A percentile compares a stretch with the other conserved stretches of the same genome.
phyloP scores from a whole-genome alignment of 1,284 basidiomycete genomes.

The Gymnopus androsaceus region DNA sequence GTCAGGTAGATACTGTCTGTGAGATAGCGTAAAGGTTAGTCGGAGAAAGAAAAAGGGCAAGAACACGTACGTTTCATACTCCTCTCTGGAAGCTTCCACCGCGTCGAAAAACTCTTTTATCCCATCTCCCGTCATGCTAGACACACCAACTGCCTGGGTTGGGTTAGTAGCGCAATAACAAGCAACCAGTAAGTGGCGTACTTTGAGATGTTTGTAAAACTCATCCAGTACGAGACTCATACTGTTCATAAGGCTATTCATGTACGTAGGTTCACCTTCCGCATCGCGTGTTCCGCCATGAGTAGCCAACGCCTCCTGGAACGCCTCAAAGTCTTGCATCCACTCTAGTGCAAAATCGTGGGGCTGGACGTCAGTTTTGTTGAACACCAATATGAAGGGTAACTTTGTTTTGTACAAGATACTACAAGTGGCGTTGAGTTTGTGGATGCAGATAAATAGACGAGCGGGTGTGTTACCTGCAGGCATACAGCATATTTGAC shows the following conservation, averaged over 20 bases:
- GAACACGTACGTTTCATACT: slow-evolving; percentile 79
- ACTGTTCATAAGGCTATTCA: slow-evolving; percentile 98
- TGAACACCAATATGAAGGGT: slow-evolving; percentile 98
- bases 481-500: slow-evolving; percentile 99
- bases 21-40: slow-evolving; percentile 7
- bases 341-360: slow-evolving; percentile 94
- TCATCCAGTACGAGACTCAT: slow-evolving; percentile 99
- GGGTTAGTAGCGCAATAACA: neutral
- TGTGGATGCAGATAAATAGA: slow-evolving; percentile 1
- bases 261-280: slow-evolving; percentile 93
- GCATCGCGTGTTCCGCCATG: slow-evolving; percentile 70
- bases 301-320: slow-evolving; percentile 72
- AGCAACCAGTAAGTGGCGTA: slow-evolving; percentile 31
- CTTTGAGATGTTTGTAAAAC: slow-evolving; percentile 96
- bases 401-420: slow-evolving; percentile 98
- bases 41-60: neutral
- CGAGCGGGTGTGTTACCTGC: slow-evolving; percentile 61
- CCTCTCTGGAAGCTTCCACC: slow-evolving; percentile 83
- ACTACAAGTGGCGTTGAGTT: slow-evolving; percentile 41
- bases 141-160: slow-evolving; percentile 88
- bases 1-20: slow-evolving; percentile 90
- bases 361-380: slow-evolving; percentile 92
- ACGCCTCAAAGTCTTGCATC: slow-evolving; percentile 97
- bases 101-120: slow-evolving; percentile 90
- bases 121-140: slow-evolving; percentile 92